A percentile compares a stretch with the other conserved stretches of the same genome.
Conservation (phyloP, 2,329 filamentous ascomycete species). For the Talaromyces rugulosus region DNA sequence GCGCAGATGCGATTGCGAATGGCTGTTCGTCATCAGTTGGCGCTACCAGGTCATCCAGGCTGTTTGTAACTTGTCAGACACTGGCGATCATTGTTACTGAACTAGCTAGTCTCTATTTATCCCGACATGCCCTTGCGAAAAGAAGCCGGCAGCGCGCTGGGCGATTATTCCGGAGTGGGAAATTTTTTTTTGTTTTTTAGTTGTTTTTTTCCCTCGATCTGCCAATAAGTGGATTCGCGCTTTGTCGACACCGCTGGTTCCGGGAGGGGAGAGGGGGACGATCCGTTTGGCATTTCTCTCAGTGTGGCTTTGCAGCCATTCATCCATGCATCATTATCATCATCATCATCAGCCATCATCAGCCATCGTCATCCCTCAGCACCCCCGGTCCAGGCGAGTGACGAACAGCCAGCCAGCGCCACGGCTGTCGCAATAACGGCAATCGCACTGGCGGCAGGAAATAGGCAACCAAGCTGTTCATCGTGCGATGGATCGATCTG, state of each 20-base stretch:
- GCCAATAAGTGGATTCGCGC: conserved; percentile 13
- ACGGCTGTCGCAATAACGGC: neutral
- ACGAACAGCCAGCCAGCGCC: neutral
- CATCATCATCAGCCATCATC: neutral
- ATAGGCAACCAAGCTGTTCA: neutral
- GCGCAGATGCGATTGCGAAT: conserved; percentile 11
- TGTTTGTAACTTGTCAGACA: neutral
- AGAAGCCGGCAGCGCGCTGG: neutral
- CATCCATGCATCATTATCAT: neutral
- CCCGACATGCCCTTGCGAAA: neutral
- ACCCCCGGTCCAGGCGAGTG: neutral
- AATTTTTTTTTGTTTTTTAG: neutral
- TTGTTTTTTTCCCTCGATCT: neutral
- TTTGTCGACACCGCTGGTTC: conserved; percentile 31
- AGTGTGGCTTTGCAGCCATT: conserved; percentile 20
- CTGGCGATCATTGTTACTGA: neutral
- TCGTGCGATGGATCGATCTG: neutral
- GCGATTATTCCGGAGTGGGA: neutral
- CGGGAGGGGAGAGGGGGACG: conserved; percentile 20
- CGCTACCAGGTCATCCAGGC: conserved; percentile 5
- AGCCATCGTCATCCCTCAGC: neutral
- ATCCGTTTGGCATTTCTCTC: conserved; percentile 11
- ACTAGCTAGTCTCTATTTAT: neutral
- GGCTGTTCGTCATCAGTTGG: conserved; percentile 9
- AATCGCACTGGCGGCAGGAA: neutral